Evolutionary conservation across 2,329 filamentous ascomycete species (phyloP).

Genomic region (Calonectria henricotiae): DNA sequence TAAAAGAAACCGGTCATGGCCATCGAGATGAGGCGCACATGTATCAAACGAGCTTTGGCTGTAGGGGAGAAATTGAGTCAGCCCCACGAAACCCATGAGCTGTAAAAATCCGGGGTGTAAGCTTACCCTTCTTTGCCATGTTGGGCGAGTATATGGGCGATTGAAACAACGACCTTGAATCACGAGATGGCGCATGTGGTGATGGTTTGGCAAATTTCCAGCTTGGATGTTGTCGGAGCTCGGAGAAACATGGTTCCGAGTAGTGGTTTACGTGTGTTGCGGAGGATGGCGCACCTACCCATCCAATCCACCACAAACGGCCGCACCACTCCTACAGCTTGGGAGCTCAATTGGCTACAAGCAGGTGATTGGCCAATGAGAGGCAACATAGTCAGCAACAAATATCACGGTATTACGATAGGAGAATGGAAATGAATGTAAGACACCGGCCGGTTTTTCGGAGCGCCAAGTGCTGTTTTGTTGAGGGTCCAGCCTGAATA

Average conservation of each 20-base stretch:
- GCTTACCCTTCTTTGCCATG: constrained; percentile 53
- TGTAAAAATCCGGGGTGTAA: neutral
- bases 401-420: constrained; percentile 39
- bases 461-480: constrained; percentile 13
- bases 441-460: constrained; percentile 19
- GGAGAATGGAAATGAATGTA: constrained; percentile 14
- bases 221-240: constrained; percentile 30
- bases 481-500: constrained; percentile 17
- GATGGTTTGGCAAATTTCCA: constrained; percentile 50
- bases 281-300: constrained; percentile 30
- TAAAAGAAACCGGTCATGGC: constrained; percentile 99
- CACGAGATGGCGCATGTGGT: constrained; percentile 38
- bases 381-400: constrained; percentile 32
- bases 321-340: neutral
- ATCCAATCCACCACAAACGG: neutral
- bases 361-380: constrained; percentile 44
- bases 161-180: constrained; percentile 40
- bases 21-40: constrained; percentile 97
- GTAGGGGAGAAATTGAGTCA: constrained; percentile 42
- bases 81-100: neutral
- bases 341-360: neutral
- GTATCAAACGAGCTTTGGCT: constrained; percentile 94
- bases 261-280: constrained; percentile 9
- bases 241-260: constrained; percentile 48
- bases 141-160: constrained; percentile 37